Base-by-base conservation (phyloP, 352 stramenopile genomes). In the Phytophthora crassamura region DNA sequence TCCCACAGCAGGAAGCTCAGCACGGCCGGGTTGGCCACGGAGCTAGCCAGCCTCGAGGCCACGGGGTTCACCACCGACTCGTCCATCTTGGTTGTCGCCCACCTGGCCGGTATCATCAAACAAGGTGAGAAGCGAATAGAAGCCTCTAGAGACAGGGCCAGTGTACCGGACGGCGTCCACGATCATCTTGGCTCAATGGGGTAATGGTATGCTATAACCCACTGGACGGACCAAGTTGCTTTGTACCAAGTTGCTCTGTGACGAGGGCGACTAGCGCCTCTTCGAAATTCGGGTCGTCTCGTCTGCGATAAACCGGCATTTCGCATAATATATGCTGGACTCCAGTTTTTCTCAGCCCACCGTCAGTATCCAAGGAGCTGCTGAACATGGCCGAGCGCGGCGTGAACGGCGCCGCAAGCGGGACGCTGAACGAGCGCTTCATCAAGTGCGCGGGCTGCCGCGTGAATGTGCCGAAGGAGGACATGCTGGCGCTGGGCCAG, bases 381-480 rank as follows among this genome's bases (percentile, higher is more conserved):
- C 22, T 25, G 22, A 66, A 54, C 10, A 87, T 86, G 78, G 74
- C 74, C 38, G 60, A 64, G 28, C 53, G 61, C 0, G 82, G 82
- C 1, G 64, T 88, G 45, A 88, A 91, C 71, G 82, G 80, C 39
- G 80, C 82, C 33, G 61, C 73, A 28, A 78, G 68, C 22, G 78
- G 69, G 28, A 84, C 80, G 59, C 61, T 93, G 38, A 93, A 89
- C 62, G 79, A 80, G 67, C 85, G 85, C 41, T 93, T 93, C 62
- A 88, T 93, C 74, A 93, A 88, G 67, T 93, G 85, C 69, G 68
- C 34, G 1, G 80, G 79, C 11, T 93, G 85, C 59, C 68, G 74
- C 25, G 82, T 93, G n/a, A 93, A 93, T 63, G 76, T 93, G 16
- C 85, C 85, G 4, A 91, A 91, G 74, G 78, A 91, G 33, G 83